Percentiles rank a stretch among this genome's conserved stretches.
Evolutionary conservation across 2,329 filamentous ascomycete species (phyloP).

Genomic region (Microcyclosporella mali): DNA sequence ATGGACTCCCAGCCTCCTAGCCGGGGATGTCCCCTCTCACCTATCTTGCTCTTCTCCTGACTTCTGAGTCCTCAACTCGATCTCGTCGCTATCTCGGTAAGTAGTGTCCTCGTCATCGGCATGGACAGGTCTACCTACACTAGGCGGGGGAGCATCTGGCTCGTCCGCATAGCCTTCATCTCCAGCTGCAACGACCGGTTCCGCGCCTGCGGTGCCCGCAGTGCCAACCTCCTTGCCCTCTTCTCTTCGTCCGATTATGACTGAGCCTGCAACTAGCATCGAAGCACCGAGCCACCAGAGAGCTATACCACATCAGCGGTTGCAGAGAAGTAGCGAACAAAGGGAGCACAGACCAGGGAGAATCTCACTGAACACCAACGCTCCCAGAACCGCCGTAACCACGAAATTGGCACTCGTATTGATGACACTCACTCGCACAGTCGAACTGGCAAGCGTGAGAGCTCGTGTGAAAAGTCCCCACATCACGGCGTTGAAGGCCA

Average conservation of each 20-base stretch:
- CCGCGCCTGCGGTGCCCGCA: slow-evolving; percentile 17
- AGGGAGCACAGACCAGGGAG: slow-evolving; percentile 46
- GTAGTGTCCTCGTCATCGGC: not conserved
- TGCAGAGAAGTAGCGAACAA: not conserved
- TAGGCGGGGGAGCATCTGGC: slow-evolving; percentile 26
- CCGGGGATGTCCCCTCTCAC: too few species aligned
- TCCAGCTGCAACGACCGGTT: slow-evolving; percentile 11
- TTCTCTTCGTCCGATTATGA: slow-evolving; percentile 68
- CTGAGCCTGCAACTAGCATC: slow-evolving; percentile 67
- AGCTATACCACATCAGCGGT: slow-evolving; percentile 24
- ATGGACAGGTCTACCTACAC: slow-evolving; percentile 5
- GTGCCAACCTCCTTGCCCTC: slow-evolving; percentile 38
- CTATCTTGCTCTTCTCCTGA: not conserved
- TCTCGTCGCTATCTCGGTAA: slow-evolving; percentile 8
- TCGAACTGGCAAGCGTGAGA: slow-evolving; percentile 66
- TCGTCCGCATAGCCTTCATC: slow-evolving; percentile 24
- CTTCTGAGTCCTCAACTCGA: not conserved
- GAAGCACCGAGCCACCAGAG: slow-evolving; percentile 72
- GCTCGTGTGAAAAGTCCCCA: slow-evolving; percentile 78
- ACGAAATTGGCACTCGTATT: slow-evolving; percentile 80
- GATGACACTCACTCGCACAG: slow-evolving; percentile 73
- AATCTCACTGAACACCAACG: slow-evolving; percentile 63
- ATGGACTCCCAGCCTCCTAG: too few species aligned
- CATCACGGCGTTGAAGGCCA: slow-evolving; percentile 73
- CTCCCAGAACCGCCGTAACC: slow-evolving; percentile 65